phyloP scores from a whole-genome alignment of 169 alveolate genomes.

The Eimeria mitis region DNA sequence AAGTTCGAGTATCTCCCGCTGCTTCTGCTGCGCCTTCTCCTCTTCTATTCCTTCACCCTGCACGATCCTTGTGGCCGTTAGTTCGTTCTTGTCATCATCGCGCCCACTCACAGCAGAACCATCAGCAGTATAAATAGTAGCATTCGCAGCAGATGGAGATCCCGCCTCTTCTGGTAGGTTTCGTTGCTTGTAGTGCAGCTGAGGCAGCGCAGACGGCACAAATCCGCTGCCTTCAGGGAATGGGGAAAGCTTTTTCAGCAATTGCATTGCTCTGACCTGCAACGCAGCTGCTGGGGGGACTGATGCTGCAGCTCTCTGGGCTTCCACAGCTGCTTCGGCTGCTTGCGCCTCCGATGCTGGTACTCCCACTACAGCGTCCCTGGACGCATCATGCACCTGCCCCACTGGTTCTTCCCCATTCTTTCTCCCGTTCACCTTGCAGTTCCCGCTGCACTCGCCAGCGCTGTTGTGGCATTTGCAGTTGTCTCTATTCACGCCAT shows the following conservation, averaged over 20 bases:
- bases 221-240: conserved; percentile 45
- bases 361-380: neutral
- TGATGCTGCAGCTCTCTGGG: neutral
- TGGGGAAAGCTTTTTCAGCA: conserved; percentile 21
- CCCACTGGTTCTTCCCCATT: neutral
- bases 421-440: neutral
- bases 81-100: neutral
- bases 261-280: neutral
- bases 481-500: neutral
- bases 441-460: neutral
- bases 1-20: neutral
- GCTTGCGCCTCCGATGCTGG: conserved; percentile 7
- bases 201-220: neutral
- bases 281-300: neutral
- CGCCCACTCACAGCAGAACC: neutral
- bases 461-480: neutral
- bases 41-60: neutral
- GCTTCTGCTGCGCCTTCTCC: neutral
- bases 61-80: neutral
- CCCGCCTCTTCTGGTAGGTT: neutral
- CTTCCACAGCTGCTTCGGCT: neutral
- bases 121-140: neutral
- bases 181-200: neutral
- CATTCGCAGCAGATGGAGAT: neutral
- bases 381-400: neutral